A percentile compares a stretch with the other conserved stretches of the same genome.
Conservation (phyloP, 1,139 yeast genomes). For the Kluyveromyces marxianus region DNA sequence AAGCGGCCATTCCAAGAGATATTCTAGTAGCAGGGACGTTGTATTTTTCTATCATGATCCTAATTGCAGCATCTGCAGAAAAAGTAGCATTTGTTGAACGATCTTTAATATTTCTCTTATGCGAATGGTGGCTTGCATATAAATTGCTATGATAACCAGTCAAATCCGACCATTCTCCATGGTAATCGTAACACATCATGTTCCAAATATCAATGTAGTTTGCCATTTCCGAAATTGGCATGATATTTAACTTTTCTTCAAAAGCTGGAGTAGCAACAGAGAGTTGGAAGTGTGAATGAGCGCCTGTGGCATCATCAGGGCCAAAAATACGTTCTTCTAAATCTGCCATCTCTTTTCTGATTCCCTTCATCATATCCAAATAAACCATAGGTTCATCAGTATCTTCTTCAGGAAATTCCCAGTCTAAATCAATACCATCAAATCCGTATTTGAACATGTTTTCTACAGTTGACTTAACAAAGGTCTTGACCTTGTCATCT, state of each 20-base stretch:
- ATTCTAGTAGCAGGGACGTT: slow-evolving; percentile 48
- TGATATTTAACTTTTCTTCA: slow-evolving; percentile 35
- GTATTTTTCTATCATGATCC: slow-evolving; percentile 32
- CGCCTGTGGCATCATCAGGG: slow-evolving; percentile 11
- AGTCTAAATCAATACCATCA: slow-evolving; percentile 90
- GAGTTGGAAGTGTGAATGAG: slow-evolving; percentile 38
- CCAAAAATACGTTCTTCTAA: slow-evolving; percentile 30
- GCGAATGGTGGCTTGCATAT: slow-evolving; percentile 23
- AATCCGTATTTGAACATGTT: slow-evolving; percentile 52
- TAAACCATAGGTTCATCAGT: slow-evolving; percentile 40
- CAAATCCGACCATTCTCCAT: slow-evolving; percentile 65
- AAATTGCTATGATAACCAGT: slow-evolving; percentile 70
- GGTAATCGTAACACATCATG: slow-evolving; percentile 83
- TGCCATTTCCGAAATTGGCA: slow-evolving; percentile 49
- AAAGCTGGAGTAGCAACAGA: slow-evolving; percentile 78
- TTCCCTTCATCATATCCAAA: slow-evolving; percentile 36
- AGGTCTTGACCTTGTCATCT: slow-evolving; percentile 34
- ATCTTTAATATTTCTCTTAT: not conserved
- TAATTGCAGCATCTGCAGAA: slow-evolving; percentile 44
- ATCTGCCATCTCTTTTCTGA: slow-evolving; percentile 39
- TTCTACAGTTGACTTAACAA: slow-evolving; percentile 44
- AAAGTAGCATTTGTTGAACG: slow-evolving; percentile 27
- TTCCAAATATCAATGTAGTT: slow-evolving; percentile 62
- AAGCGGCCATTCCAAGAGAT: slow-evolving; percentile 82
- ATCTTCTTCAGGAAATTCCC: slow-evolving; percentile 72